These are phyloP conservation scores for Pythium diclinum DNA, from an alignment of 352 stramenopile species.

Conservation along the genomic window DNA sequence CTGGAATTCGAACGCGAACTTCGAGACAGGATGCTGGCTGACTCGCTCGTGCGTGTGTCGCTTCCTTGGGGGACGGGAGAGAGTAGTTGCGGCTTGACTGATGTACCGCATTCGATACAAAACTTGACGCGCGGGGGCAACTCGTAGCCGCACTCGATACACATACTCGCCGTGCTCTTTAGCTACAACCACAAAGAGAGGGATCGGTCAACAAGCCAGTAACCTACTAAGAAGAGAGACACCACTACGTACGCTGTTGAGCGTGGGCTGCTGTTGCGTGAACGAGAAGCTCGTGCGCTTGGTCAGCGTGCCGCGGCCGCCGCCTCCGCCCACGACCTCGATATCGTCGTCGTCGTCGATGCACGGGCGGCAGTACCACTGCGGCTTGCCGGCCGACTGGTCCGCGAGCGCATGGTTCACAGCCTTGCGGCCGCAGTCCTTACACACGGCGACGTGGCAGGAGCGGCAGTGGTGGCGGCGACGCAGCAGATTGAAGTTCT, in stretches of 20 bases:
- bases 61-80: conserved; percentile 32
- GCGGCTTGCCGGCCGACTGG: conserved; percentile 38
- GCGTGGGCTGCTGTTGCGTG: conserved; percentile 32
- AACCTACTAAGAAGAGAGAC: not conserved
- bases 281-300: conserved; percentile 69
- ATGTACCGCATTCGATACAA: conserved; percentile 82
- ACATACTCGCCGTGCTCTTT: conserved; percentile 33
- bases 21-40: conserved; percentile 23
- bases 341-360: conserved; percentile 67
- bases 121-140: conserved; percentile 77
- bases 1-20: conserved; percentile 39
- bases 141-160: conserved; percentile 82
- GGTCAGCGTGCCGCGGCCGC: conserved; percentile 34
- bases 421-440: conserved; percentile 79
- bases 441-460: conserved; percentile 82
- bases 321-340: conserved; percentile 53
- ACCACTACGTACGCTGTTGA: conserved; percentile 15
- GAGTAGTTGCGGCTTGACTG: conserved; percentile 49
- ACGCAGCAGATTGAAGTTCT: conserved; percentile 78
- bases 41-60: conserved; percentile 16
- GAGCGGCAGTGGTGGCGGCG: conserved; percentile 82
- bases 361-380: conserved; percentile 79
- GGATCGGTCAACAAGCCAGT: not conserved
- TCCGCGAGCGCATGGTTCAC: conserved; percentile 60
- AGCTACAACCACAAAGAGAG: conserved; percentile 32